These are phyloP conservation scores for Kalmanozyma brasiliensis DNA, from an alignment of 1,284 basidiomycete species.

Conservation along the genomic window DNA sequence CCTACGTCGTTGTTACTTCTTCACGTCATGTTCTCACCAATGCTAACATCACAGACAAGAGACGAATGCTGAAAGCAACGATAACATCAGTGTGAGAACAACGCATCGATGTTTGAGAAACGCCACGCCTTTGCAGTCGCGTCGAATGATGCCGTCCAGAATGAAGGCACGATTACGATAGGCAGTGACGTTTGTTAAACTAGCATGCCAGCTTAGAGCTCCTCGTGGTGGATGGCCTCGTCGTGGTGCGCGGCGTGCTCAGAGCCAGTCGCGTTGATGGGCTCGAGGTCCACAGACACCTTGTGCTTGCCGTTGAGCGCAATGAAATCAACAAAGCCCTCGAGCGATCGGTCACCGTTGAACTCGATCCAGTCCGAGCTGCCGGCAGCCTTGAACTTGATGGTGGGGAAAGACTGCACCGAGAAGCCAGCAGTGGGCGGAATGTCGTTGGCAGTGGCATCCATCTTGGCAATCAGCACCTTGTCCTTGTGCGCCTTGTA, in stretches of 20 bases:
- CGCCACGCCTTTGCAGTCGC: too few relatives aligned
- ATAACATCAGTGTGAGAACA: too few relatives aligned
- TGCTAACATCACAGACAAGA: too few relatives aligned
- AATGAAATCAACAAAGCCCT: conserved; percentile 66
- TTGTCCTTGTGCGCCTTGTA: conserved; percentile 82
- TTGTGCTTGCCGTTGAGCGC: conserved; percentile 64
- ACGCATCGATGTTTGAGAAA: too few relatives aligned
- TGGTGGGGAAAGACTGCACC: conserved; percentile 84
- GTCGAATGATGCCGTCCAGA: too few relatives aligned
- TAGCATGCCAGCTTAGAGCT: conserved; percentile 23
- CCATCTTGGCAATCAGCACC: conserved; percentile 86
- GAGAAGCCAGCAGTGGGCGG: conserved; percentile 86
- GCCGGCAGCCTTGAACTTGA: conserved; percentile 96
- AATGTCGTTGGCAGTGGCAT: conserved; percentile 95
- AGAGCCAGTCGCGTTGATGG: conserved; percentile 40
- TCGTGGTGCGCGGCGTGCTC: conserved; percentile 27
- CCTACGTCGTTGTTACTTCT: too few relatives aligned
- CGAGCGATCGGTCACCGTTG: conserved; percentile 65
- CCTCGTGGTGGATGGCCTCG: conserved; percentile 46
- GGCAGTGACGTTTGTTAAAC: too few relatives aligned
- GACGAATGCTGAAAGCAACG: too few relatives aligned
- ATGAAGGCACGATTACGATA: too few relatives aligned
- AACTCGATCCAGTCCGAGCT: conserved; percentile 82
- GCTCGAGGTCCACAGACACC: conserved; percentile 53
- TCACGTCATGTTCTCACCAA: too few relatives aligned